Evolutionary conservation across 805 yeast genomes (phyloP).

Genomic region (Cyberlindnera euphorbiiphila): DNA sequence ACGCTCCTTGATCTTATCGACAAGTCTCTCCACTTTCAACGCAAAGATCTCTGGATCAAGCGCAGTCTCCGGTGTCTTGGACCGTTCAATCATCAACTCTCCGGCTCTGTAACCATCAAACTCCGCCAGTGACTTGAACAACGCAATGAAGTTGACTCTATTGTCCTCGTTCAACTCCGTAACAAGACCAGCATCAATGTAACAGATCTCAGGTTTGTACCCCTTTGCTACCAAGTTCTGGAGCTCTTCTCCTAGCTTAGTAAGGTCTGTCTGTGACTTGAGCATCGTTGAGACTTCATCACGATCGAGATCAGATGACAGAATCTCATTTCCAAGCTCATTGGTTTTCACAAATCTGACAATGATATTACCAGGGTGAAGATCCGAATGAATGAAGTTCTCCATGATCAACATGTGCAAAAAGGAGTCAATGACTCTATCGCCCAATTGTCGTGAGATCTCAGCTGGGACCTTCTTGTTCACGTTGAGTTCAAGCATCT

Average conservation of each 20-base stretch:
- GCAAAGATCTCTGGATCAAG: conserved; percentile 83
- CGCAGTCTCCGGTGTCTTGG: conserved; percentile 92
- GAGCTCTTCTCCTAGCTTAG: conserved; percentile 46
- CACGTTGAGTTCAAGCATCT: conserved; percentile 43
- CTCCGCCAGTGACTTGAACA: conserved; percentile 82
- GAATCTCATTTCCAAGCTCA: conserved; percentile 28
- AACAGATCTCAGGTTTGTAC: conserved; percentile 81
- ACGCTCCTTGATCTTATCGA: conserved; percentile 72
- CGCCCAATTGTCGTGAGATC: conserved; percentile 68
- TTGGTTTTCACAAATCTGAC: conserved; percentile 58
- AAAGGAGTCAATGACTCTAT: conserved; percentile 85
- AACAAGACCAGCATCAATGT: conserved; percentile 89
- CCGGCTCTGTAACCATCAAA: conserved; percentile 96
- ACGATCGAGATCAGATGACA: conserved; percentile 21
- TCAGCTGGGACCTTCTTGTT: conserved; percentile 37
- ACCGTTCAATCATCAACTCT: conserved; percentile 90
- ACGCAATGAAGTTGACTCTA: conserved; percentile 79
- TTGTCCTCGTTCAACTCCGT: conserved; percentile 80
- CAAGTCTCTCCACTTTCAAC: conserved; percentile 78
- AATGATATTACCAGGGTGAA: conserved; percentile 95
- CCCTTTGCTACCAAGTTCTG: conserved; percentile 47
- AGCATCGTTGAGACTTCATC: conserved; percentile 23
- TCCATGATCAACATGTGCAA: conserved; percentile 89
- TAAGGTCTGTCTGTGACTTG: conserved; percentile 24
- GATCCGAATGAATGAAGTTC: conserved; percentile 93